phyloP scores from a whole-genome alignment of 768 basidiomycete genomes.

The Tulasnella sp. region DNA sequence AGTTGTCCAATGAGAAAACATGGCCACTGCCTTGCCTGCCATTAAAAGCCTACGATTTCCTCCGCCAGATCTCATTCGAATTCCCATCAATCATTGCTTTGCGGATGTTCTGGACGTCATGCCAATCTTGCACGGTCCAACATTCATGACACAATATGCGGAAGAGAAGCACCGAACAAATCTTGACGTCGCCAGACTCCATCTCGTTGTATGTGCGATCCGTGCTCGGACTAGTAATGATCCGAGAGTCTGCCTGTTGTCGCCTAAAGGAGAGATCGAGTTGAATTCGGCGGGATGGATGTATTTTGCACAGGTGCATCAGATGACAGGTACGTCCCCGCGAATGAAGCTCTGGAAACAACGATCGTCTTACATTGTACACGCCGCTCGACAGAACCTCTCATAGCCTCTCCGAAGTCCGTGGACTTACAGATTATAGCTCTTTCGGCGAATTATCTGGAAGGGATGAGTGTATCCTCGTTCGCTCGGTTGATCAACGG shows the following conservation, averaged over 20 bases:
- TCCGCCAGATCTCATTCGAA: conserved; percentile 42
- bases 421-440: conserved; percentile 52
- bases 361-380: not conserved
- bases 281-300: conserved; percentile 43
- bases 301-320: conserved; percentile 52
- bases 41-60: conserved; percentile 39
- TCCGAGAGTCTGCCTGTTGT: conserved; percentile 37
- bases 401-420: conserved; percentile 38
- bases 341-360: conserved; percentile 24
- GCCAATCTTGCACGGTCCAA: conserved; percentile 63
- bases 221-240: conserved; percentile 52
- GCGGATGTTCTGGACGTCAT: conserved; percentile 38
- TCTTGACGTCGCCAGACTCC: conserved; percentile 42
- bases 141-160: conserved; percentile 43
- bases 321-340: conserved; percentile 42
- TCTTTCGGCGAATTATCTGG: conserved; percentile 44
- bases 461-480: conserved; percentile 26
- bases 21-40: conserved; percentile 20
- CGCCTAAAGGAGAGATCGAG: conserved; percentile 34
- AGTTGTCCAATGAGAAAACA: conserved; percentile 27
- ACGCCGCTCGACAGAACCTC: not conserved
- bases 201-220: conserved; percentile 62
- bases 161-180: conserved; percentile 42
- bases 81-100: conserved; percentile 59
- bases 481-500: conserved; percentile 43